Percentiles rank a stretch among this genome's conserved stretches.
phyloP scores from a whole-genome alignment of 2,329 filamentous ascomycete genomes.

The Epichloe scottii region DNA sequence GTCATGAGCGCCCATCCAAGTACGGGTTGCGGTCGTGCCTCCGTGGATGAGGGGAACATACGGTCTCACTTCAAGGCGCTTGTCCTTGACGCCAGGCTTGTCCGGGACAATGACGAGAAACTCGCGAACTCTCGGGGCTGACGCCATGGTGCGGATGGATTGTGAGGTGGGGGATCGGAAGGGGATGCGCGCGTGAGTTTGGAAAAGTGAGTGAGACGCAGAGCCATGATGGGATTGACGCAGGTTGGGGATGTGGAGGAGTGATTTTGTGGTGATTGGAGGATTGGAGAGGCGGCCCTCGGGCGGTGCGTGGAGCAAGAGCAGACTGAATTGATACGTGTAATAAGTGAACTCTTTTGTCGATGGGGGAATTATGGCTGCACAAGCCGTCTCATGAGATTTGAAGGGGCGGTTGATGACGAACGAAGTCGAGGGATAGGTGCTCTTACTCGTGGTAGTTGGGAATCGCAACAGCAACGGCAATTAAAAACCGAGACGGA shows the following conservation, averaged over 20 bases:
- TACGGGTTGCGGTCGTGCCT: neutral
- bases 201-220: slow-evolving; percentile 4
- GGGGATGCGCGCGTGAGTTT: neutral
- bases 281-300: neutral
- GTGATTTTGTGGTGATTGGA: no score
- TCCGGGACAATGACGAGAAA: slow-evolving; percentile 61
- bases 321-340: neutral
- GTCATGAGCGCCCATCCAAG: neutral
- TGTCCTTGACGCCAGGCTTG: slow-evolving; percentile 44
- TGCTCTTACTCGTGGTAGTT: no score
- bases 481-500: no score
- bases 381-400: no score
- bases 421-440: no score
- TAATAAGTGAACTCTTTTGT: no score
- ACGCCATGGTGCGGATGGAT: slow-evolving; percentile 17
- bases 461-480: no score
- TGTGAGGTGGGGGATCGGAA: slow-evolving; percentile 2
- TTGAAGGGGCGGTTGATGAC: no score
- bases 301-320: neutral
- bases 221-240: slow-evolving; percentile 4
- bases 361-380: no score
- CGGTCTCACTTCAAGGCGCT: slow-evolving; percentile 49
- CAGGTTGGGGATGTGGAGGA: neutral
- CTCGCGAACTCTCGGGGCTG: slow-evolving; percentile 34
- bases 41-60: slow-evolving; percentile 23